These are phyloP conservation scores for Fusarium sp. DNA, from an alignment of 2,329 filamentous ascomycete genomes.

Conservation along the genomic window DNA sequence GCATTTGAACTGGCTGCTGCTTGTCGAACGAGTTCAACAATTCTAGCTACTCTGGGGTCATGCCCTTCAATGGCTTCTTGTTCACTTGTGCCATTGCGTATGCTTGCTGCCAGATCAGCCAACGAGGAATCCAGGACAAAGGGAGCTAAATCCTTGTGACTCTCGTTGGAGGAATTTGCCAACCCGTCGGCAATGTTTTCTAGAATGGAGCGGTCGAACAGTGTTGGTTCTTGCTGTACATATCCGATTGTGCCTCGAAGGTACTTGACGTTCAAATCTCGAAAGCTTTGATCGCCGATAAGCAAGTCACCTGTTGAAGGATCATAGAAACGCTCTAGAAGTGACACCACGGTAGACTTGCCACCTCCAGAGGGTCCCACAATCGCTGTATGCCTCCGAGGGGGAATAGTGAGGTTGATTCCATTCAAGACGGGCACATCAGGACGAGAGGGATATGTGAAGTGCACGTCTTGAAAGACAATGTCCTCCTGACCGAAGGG, in stretches of 20 bases:
- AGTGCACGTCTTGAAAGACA: slow-evolving; percentile 52
- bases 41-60: not conserved
- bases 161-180: slow-evolving; percentile 51
- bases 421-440: slow-evolving; percentile 53
- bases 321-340: slow-evolving; percentile 67
- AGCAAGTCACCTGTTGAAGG: slow-evolving; percentile 57
- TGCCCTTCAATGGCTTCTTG: not conserved
- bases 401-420: slow-evolving; percentile 57
- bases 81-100: not conserved
- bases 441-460: slow-evolving; percentile 55
- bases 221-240: slow-evolving; percentile 55
- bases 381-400: slow-evolving; percentile 61
- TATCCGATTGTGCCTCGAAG: slow-evolving; percentile 52
- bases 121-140: not conserved
- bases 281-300: slow-evolving; percentile 58
- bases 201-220: slow-evolving; percentile 56
- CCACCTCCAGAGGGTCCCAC: slow-evolving; percentile 66
- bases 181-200: slow-evolving; percentile 61
- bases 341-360: slow-evolving; percentile 63
- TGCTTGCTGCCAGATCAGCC: not conserved
- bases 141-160: slow-evolving; percentile 6
- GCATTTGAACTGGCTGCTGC: slow-evolving; percentile 42
- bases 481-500: not conserved
- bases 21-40: not conserved
- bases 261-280: slow-evolving; percentile 55